Evolutionary conservation across 768 basidiomycete genomes (phyloP), one percentile per base, ranked within the genome.

Genomic region (Hydnomerulius pinastri): DNA sequence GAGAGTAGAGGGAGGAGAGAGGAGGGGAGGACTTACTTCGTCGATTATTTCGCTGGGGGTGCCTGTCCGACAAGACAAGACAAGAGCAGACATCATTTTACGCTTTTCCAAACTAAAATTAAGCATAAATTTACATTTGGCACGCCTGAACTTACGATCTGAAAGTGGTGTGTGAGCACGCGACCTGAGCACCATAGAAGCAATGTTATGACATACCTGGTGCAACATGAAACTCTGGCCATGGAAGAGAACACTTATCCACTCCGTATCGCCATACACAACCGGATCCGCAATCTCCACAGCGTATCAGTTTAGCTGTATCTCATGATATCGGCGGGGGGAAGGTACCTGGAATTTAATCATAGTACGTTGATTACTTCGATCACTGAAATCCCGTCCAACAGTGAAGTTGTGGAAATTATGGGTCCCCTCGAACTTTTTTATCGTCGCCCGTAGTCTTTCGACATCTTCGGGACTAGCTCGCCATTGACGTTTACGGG

Each of bases 201-300:
- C 33, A 29, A 40, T 7, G 39, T 39, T 57, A 62, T 27, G n/a
- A 71, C 77, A 46, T 60, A 94, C 94, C 77, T 99, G 97, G 68
- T 99, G 96, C 46, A 99, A 72, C 97, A 99, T 98, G 69, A 99
- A 99, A 60, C 92, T 94, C 69, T 99, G 97, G 0, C 96, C 97
- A 64, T 98, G 93, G 66, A 97, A 88, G 52, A 89, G 75, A 17
- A 98, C 85, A 38, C 88, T 89, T 37, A 98, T 82, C 95, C 96
- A 98, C 63, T 99, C 96, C 2, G 90, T 95, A 32, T 85, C 86
- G 18, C 90, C 92, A 54, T 92, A 87, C 2, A 96, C 88, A 4
- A 79, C 82, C n/a, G 96, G 95, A 43, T 96, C 90, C 6, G 79
- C 73, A 37, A 95, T 73, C 91, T 93, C 51, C 9, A 24, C n/a